phyloP scores from a whole-genome alignment of 371 early-diverging fungal genomes.

The Lichtheimia ornata region DNA sequence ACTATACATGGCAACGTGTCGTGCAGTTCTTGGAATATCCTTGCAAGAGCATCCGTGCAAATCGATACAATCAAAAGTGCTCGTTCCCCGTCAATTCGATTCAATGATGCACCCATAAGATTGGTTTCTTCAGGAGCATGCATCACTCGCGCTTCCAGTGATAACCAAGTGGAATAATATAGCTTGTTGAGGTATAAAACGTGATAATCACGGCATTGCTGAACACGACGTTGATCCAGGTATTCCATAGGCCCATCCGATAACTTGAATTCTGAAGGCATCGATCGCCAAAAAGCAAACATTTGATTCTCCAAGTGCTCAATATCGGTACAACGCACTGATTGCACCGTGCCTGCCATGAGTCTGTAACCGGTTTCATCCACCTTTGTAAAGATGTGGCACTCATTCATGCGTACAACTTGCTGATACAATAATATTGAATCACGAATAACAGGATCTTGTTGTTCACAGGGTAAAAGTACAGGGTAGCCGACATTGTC shows the following conservation, averaged over 20 bases:
- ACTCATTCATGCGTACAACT: constrained; percentile 31
- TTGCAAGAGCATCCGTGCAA: constrained; percentile 38
- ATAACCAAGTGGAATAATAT: constrained; percentile 38
- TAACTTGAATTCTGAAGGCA: constrained; percentile 29
- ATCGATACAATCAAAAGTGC: constrained; percentile 43
- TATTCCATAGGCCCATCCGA: constrained; percentile 36
- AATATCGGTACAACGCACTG: constrained; percentile 21
- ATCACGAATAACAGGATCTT: constrained; percentile 4
- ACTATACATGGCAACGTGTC: constrained; percentile 32
- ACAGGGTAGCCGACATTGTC: constrained; percentile 38
- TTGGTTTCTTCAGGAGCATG: constrained; percentile 25
- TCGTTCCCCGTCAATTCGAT: constrained; percentile 35
- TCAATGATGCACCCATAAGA: constrained; percentile 24
- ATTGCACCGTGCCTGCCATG: constrained; percentile 23
- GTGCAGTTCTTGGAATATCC: constrained; percentile 30
- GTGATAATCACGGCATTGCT: constrained; percentile 25
- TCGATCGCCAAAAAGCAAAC: constrained; percentile 31
- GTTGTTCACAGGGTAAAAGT: constrained; percentile 22
- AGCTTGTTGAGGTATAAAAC: constrained; percentile 35
- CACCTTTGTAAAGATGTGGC: constrained; percentile 19
- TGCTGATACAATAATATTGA: constrained; percentile 21
- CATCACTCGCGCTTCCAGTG: constrained; percentile 37
- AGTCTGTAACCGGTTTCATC: constrained; percentile 29
- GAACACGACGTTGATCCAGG: constrained; percentile 31
- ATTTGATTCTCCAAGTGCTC: constrained; percentile 34